These are phyloP conservation scores for Nemophila menziesii DNA, from an alignment of 257 asterid species.

Conservation along the genomic window DNA sequence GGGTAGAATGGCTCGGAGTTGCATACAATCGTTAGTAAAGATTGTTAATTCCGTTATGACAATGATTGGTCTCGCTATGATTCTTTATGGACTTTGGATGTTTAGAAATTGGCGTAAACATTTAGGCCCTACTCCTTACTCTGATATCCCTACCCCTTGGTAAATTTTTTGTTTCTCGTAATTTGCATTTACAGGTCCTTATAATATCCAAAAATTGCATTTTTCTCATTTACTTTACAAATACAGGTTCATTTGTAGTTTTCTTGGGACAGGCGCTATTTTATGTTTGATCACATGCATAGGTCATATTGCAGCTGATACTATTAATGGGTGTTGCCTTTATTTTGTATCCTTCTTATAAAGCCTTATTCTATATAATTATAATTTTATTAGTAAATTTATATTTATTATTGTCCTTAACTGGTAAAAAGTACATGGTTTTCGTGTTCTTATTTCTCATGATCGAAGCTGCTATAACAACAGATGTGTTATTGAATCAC, in stretches of 20 bases:
- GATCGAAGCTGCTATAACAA: conserved; percentile 66
- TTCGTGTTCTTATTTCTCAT: conserved; percentile 51
- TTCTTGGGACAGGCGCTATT: conserved; percentile 18
- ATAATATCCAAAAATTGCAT: too few species aligned
- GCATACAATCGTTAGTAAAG: conserved; percentile 63
- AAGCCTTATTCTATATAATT: too few species aligned
- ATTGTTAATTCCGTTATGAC: conserved; percentile 61
- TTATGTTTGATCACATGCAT: conserved; percentile 23
- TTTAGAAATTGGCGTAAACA: conserved; percentile 61
- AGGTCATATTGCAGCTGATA: conserved; percentile 34
- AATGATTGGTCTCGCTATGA: conserved; percentile 73
- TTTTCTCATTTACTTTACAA: neutral
- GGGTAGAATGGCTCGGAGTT: conserved; percentile 61
- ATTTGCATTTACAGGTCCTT: too few species aligned
- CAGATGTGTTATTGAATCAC: conserved; percentile 65
- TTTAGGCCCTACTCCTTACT: conserved; percentile 14
- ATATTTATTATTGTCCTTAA: conserved; percentile 31
- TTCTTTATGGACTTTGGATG: conserved; percentile 82
- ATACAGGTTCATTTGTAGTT: conserved; percentile 27
- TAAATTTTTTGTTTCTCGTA: conserved; percentile 7
- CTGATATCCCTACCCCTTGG: conserved; percentile 55
- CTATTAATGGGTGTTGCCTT: conserved; percentile 24
- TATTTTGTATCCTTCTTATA: conserved; percentile 19
- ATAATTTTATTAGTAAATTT: too few species aligned
- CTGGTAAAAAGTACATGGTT: conserved; percentile 43